These are phyloP conservation scores for Schizonepeta tenuifolia DNA, from an alignment of 257 asterid species.

Conservation along the genomic window DNA sequence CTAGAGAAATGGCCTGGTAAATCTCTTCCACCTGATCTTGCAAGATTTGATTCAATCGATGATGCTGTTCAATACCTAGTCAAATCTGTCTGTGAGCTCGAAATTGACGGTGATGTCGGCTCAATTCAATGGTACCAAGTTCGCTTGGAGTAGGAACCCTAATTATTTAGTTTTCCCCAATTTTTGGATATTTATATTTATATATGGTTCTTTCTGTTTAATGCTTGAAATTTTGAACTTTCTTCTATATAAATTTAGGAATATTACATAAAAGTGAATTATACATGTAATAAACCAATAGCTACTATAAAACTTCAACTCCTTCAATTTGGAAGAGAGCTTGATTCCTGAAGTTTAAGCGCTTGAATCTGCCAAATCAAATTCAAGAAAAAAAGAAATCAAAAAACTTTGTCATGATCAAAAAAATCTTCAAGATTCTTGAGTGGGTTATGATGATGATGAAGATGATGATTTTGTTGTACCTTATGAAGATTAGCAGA, in stretches of 20 bases:
- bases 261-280: conserved; percentile 10
- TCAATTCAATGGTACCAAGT: conserved; percentile 90
- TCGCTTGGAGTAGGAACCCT: conserved; percentile 48
- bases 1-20: conserved; percentile 71
- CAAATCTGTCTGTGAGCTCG: conserved; percentile 78
- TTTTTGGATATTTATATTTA: background rate
- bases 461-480: background rate
- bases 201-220: too few species aligned
- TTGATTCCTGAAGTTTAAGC: conserved; percentile 37
- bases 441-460: background rate
- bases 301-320: background rate
- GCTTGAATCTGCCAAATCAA: conserved; percentile 44
- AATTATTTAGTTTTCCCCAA: background rate
- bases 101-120: conserved; percentile 83
- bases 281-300: conserved; percentile 8
- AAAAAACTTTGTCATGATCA: background rate
- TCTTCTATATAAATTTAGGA: background rate
- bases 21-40: conserved; percentile 65
- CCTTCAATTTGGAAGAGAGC: conserved; percentile 28
- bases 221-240: background rate
- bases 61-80: conserved; percentile 74
- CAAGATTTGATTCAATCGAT: conserved; percentile 61
- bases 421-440: background rate
- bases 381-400: background rate
- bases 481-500: conserved; percentile 51